Conservation (phyloP, 257 asterid genomes). For the Ilex aquifolium region DNA sequence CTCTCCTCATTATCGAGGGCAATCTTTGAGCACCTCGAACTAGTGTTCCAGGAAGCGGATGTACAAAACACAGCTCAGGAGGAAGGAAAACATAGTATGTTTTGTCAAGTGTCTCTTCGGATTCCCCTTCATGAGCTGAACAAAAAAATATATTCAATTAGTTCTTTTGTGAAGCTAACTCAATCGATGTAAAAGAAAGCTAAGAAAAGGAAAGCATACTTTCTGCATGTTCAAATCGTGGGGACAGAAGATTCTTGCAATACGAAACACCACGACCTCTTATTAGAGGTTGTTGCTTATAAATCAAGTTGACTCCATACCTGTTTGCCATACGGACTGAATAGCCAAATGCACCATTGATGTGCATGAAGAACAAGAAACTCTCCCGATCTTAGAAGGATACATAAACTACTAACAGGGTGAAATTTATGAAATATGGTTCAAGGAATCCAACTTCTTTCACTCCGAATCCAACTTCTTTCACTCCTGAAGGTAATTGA, state of each 20-base stretch:
- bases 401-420: slow-evolving; percentile 10
- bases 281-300: slow-evolving; percentile 75
- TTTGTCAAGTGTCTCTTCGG: slow-evolving; percentile 73
- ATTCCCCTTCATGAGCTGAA: slow-evolving; percentile 54
- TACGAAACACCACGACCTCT: slow-evolving; percentile 98
- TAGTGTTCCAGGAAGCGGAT: slow-evolving; percentile 87
- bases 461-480: neutral
- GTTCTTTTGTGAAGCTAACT: slow-evolving; percentile 15
- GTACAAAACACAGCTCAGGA: slow-evolving; percentile 92
- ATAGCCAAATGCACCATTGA: slow-evolving; percentile 31
- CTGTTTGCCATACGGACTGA: slow-evolving; percentile 36
- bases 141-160: slow-evolving; percentile 17
- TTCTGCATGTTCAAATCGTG: slow-evolving; percentile 88
- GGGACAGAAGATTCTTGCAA: slow-evolving; percentile 95
- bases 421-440: neutral
- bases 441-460: slow-evolving; percentile 1
- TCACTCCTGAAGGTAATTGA: slow-evolving; percentile 7
- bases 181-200: slow-evolving; percentile 12
- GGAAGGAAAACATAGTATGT: slow-evolving; percentile 97
- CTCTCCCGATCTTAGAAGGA: slow-evolving; percentile 17
- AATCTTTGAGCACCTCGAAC: slow-evolving; percentile 96
- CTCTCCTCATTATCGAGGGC: slow-evolving; percentile 94
- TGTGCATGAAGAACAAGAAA: slow-evolving; percentile 23
- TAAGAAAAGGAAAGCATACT: slow-evolving; percentile 32
- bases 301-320: slow-evolving; percentile 84